Evolutionary conservation across 805 yeast genomes (phyloP), one percentile per base, ranked within the genome.

Genomic region (Yamadazyma akitaensis): DNA sequence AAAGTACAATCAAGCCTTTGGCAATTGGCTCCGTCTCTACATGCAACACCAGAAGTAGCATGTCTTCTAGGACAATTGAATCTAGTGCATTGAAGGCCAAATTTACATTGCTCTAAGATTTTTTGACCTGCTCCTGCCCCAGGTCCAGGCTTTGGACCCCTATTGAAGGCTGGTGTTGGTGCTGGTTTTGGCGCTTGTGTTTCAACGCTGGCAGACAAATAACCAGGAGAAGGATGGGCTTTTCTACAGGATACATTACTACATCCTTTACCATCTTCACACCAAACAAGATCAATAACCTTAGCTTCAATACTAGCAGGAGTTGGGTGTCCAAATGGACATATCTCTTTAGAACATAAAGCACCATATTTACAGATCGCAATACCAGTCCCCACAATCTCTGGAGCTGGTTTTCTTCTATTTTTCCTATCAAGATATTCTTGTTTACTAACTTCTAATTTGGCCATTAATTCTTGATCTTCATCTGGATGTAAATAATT

Each of bases 311-410:
- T 79, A 66, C 85, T 88, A 14, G 88, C 85, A 1, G 95, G 94
- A 0, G 96, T 88, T 38, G 97, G 96, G 61, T 90, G 97, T 21
- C 90, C 96, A 69, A 84, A 88, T 25, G 90, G 88, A 70, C 97
- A 90, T 51, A 80, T 67, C 51, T 82, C 88, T 58, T 86, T 87
- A 19, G 87, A 73, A 66, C 97, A 90, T 34, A 80, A 64, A 19
- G 76, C 72, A 41, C 92, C 94, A 64, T 80, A 90, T 61, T 85
- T 86, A 71, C 97, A 90, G 32, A 84, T 59, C 2, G 79, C 77
- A 48, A 79, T 75, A 46, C 53, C 55, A 10, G 84, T 83, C 37
- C 51, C 55, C 21, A 56, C 39, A 33, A 72, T 62, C 53, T 68
- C 72, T 18, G 70, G 59, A 16, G 31, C 26, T 4, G n/a, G 35